Conservation (phyloP, 228 moss, liverwort and hornwort species). For the Sphagnum magellanicum region DNA sequence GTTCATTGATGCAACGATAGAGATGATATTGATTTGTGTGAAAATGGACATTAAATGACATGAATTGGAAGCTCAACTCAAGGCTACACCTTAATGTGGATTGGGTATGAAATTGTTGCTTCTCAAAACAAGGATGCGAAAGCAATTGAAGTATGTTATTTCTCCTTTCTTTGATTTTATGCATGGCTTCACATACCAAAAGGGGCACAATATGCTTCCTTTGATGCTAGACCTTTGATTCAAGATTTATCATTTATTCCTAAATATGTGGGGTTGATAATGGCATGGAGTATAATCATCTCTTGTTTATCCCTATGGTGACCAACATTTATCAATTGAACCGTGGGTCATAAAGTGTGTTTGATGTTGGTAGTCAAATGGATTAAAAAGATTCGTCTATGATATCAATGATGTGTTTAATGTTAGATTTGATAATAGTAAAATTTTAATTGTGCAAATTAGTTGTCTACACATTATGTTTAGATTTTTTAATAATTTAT, state of each 20-base stretch:
- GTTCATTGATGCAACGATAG: slow-evolving; percentile 34
- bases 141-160: not conserved
- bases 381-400: not conserved
- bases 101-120: not conserved
- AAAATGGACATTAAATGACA: not conserved
- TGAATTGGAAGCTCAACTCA: not conserved
- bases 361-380: not conserved
- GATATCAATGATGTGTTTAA: not conserved
- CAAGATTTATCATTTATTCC: not conserved
- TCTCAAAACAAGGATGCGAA: not conserved
- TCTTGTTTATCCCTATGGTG: not conserved
- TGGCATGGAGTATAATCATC: not conserved
- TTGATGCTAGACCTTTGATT: not conserved
- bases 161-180: not conserved
- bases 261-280: not conserved
- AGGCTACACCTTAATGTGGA: not conserved
- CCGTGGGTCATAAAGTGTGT: not conserved
- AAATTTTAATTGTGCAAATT: not conserved
- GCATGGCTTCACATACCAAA: not conserved
- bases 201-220: not conserved
- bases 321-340: not conserved
- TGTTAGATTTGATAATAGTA: not conserved
- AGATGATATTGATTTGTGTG: slow-evolving; percentile 22
- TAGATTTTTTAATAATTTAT: too few relatives aligned
- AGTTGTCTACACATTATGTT: not conserved